Evolutionary conservation across 257 asterid genomes (phyloP), one percentile per base, ranked within the genome.

Genomic region (Plantago elongata): DNA sequence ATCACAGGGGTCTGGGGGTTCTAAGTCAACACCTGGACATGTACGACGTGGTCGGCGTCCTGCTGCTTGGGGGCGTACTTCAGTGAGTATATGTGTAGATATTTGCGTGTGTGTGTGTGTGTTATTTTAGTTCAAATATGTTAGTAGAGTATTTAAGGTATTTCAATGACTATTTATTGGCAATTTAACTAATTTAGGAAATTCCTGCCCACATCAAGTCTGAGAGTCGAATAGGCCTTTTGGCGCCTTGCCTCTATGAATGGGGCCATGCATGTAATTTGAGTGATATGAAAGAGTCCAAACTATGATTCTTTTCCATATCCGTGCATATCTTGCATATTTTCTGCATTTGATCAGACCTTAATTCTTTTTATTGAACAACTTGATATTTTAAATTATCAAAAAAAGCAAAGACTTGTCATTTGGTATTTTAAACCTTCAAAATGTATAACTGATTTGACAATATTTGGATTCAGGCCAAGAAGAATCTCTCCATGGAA

Each of bases 401-500:
- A 34, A 3, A 34, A 34, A 34, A 34, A 34, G 40, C 40, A 34
- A 34, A 34, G 40, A 34, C 40, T 34, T 1, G 40, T 34, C 8
- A 34, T 7, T 34, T 34, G 5, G 5, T 40, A 22, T 42, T 27
- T 48, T 71, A 57, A 46, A 60, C 49, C 13, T 61, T 48, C 64
- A 44, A 40, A 61, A 48, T 55, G 13, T 62, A 76, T 40, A 51
- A 58, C 67, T 15, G 34, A 45, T 60, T 62, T 61, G 51, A 56
- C 63, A 17, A 38, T 69, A 43, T 50, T 11, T 79, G 72, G 45
- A 29, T 74, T 60, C 77, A 89, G 97, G 99, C 73, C 75, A 87
- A 75, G 88, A 93, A 85, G 88, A 85, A 90, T 74, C 92, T 80
- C 37, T 84, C 96, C 12, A 82, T 75, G 90, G 99, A 93, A 60